Evolutionary conservation across 495 filamentous ascomycete species (phyloP).

Genomic region (Neurospora sp.): DNA sequence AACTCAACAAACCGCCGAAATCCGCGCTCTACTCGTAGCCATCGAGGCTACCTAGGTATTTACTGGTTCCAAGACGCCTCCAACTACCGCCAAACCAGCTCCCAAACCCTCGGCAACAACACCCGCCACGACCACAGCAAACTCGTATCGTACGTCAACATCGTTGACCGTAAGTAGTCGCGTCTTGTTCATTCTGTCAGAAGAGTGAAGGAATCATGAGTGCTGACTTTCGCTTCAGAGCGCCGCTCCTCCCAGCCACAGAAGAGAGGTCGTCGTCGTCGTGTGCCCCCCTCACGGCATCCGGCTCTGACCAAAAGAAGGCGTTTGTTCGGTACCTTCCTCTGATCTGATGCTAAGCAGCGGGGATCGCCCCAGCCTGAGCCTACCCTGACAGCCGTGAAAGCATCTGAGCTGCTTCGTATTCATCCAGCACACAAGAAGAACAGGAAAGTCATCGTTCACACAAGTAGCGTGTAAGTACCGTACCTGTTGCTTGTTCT

Average conservation of each 20-base stretch:
- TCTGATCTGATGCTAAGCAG: neutral
- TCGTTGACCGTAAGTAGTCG: neutral
- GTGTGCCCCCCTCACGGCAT: neutral
- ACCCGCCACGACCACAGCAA: conserved; percentile 12
- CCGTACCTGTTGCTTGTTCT: neutral
- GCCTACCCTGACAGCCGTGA: conserved; percentile 9
- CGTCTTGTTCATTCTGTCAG: neutral
- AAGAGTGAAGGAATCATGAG: neutral
- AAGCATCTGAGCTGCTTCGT: conserved; percentile 10
- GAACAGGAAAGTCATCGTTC: conserved; percentile 2
- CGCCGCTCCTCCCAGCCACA: neutral
- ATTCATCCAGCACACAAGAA: conserved; percentile 13
- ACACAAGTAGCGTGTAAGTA: neutral
- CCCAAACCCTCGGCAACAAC: conserved; percentile 19
- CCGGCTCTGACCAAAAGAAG: neutral
- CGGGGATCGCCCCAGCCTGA: conserved; percentile 7
- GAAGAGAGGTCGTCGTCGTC: neutral
- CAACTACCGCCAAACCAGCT: conserved; percentile 14
- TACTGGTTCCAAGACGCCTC: conserved; percentile 6
- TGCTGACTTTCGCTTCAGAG: neutral
- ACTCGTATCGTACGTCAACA: neutral
- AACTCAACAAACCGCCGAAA: no score
- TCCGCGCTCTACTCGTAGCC: no score
- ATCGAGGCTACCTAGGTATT: neutral
- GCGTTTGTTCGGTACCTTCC: neutral